Conservation (phyloP, 1,284 basidiomycete species). For the Ustilago curta region DNA sequence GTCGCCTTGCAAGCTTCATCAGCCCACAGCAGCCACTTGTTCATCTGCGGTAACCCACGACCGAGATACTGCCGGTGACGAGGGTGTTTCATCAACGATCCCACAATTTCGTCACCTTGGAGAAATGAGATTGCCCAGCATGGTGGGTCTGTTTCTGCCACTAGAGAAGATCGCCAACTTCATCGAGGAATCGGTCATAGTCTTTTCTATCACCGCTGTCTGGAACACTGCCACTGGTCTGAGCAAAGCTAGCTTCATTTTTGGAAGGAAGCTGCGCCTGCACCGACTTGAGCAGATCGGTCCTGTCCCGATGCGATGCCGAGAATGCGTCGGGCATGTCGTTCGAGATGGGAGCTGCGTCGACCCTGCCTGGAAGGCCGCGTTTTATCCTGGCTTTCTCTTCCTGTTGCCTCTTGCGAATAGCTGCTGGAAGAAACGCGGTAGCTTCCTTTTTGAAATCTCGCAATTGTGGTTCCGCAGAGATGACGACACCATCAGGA, state of each 20-base stretch:
- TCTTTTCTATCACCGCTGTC: conserved; percentile 20
- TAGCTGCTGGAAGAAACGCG: conserved; percentile 62
- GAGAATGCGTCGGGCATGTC: conserved; percentile 14
- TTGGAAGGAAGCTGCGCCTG: conserved; percentile 32
- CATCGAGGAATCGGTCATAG: conserved; percentile 45
- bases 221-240: background rate
- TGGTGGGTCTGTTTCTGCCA: background rate
- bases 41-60: conserved; percentile 4
- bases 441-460: conserved; percentile 65
- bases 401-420: conserved; percentile 57
- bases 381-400: conserved; percentile 48
- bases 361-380: conserved; percentile 53
- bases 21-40: conserved; percentile 3
- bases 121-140: conserved; percentile 4
- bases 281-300: conserved; percentile 35
- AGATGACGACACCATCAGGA: conserved; percentile 47
- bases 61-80: conserved; percentile 1
- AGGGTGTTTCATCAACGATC: conserved; percentile 4
- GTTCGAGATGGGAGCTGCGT: conserved; percentile 51
- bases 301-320: conserved; percentile 14
- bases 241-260: background rate
- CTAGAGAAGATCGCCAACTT: conserved; percentile 48
- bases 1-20: background rate
- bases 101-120: conserved; percentile 7
- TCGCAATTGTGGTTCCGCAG: conserved; percentile 65